Conservation (phyloP, 306 rosid species). For the Vigna radiata region DNA sequence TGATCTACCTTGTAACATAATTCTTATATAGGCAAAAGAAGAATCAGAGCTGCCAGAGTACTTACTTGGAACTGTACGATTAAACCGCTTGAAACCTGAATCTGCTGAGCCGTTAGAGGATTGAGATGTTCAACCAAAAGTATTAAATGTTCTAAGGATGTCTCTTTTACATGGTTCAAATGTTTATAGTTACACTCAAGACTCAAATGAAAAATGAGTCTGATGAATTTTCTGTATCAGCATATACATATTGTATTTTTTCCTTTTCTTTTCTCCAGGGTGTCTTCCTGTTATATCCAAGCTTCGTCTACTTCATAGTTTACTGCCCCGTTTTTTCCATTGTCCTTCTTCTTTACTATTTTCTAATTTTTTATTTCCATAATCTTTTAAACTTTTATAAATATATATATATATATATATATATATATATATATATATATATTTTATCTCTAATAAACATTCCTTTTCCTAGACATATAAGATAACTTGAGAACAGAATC, state of each 20-base stretch:
- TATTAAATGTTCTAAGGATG: not conserved
- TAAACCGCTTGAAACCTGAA: conserved; percentile 71
- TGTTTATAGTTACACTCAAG: conserved; percentile 9
- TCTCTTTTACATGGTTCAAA: not conserved
- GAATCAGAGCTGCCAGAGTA: conserved; percentile 83
- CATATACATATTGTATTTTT: not conserved
- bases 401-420: too few species aligned
- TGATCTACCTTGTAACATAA: not conserved
- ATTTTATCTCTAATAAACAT: too few species aligned
- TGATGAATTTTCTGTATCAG: conserved; percentile 2
- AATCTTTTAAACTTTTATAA: too few species aligned
- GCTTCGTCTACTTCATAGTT: conserved; percentile 7
- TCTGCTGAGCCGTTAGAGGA: conserved; percentile 63
- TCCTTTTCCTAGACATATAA: too few species aligned
- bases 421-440: too few species aligned
- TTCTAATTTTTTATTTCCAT: not conserved
- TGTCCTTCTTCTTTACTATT: not conserved
- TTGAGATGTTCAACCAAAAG: conserved; percentile 45
- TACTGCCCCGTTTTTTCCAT: conserved; percentile 7
- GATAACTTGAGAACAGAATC: too few species aligned
- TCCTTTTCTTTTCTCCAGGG: not conserved
- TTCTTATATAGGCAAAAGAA: conserved; percentile 71
- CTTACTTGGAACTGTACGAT: conserved; percentile 88
- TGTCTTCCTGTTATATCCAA: not conserved
- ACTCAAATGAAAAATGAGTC: not conserved